phyloP scores from a whole-genome alignment of 345 rosid genomes.

The Salix caprea region DNA sequence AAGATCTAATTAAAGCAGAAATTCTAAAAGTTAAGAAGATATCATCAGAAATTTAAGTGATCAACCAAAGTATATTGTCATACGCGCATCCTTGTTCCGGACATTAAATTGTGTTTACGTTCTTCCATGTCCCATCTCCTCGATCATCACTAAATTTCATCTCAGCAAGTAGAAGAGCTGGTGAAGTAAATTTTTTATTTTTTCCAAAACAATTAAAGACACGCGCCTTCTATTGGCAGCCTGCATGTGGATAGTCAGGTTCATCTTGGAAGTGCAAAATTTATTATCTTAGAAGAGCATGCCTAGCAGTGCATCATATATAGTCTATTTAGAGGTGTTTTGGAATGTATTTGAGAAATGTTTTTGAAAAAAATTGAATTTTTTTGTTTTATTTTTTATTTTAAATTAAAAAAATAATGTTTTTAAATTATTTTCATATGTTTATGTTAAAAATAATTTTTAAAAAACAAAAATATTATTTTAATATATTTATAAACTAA shows the following conservation, averaged over 20 bases:
- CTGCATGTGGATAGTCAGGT: neutral
- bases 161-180: too few relatives aligned
- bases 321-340: neutral
- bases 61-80: neutral
- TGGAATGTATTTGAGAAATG: too few relatives aligned
- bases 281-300: neutral
- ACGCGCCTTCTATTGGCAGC: neutral
- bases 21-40: conserved; percentile 12
- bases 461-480: too few relatives aligned
- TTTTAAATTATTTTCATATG: too few relatives aligned
- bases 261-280: neutral
- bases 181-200: too few relatives aligned
- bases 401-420: too few relatives aligned
- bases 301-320: neutral
- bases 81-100: neutral
- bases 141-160: neutral
- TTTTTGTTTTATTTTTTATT: too few relatives aligned
- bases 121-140: neutral
- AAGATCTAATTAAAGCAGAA: conserved; percentile 10
- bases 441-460: rapidly evolving
- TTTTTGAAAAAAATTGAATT: too few relatives aligned
- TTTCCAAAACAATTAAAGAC: neutral
- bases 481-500: too few relatives aligned
- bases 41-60: neutral
- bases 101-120: neutral